phyloP scores from a whole-genome alignment of 1,284 basidiomycete genomes.

The Melanopsichium pennsylvanicum region DNA sequence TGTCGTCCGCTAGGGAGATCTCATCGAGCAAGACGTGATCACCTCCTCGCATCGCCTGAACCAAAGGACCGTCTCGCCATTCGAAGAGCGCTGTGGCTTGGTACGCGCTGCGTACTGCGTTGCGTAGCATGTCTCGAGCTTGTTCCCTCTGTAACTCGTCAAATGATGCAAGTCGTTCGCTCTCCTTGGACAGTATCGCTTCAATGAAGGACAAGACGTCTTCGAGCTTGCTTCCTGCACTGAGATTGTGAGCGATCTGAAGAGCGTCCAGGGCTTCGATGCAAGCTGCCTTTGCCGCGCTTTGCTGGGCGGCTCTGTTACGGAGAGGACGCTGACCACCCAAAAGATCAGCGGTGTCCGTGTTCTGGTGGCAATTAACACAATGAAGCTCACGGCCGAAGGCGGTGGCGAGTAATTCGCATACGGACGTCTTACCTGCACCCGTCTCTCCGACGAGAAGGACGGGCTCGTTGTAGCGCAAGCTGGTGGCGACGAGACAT shows the following conservation, averaged over 20 bases:
- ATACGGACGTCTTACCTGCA: slow-evolving; percentile 95
- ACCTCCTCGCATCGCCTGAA: slow-evolving; percentile 87
- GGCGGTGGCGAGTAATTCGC: slow-evolving; percentile 83
- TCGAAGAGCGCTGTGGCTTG: slow-evolving; percentile 81
- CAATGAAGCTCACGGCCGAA: slow-evolving; percentile 74
- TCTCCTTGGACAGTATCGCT: slow-evolving; percentile 17
- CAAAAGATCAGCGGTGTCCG: slow-evolving; percentile 97
- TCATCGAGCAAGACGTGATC: slow-evolving; percentile 93
- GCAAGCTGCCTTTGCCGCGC: slow-evolving; percentile 63
- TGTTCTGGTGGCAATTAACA: slow-evolving; percentile 97
- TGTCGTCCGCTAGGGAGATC: slow-evolving; percentile 97
- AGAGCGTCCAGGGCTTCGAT: slow-evolving; percentile 42
- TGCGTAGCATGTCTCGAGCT: slow-evolving; percentile 50
- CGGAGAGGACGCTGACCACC: slow-evolving; percentile 93
- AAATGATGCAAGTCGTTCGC: slow-evolving; percentile 6
- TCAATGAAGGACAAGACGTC: slow-evolving; percentile 31
- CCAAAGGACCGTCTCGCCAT: slow-evolving; percentile 94
- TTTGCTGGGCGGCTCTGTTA: slow-evolving; percentile 72
- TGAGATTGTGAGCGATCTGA: slow-evolving; percentile 18
- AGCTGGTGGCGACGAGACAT: slow-evolving; percentile 80
- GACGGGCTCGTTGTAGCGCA: slow-evolving; percentile 91
- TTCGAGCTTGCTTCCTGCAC: slow-evolving; percentile 28
- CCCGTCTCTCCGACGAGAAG: slow-evolving; percentile 98
- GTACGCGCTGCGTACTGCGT: slow-evolving; percentile 69
- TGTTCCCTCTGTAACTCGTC: slow-evolving; percentile 3